Base-by-base conservation (phyloP, 106 monocot species). In the Phalaenopsis aphrodite region DNA sequence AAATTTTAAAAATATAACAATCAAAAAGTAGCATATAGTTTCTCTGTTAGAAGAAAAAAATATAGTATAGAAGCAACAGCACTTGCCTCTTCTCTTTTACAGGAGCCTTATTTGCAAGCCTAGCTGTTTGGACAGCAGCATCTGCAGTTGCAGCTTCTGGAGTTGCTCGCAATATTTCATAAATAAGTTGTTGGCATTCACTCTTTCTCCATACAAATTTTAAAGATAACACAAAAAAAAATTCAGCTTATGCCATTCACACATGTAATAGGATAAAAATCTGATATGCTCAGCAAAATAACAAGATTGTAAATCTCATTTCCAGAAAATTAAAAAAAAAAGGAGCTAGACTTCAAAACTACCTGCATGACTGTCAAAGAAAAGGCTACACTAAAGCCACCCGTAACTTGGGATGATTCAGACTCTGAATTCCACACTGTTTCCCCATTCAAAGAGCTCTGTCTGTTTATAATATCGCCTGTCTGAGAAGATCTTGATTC, bases 91-190 rank as follows among this genome's bases (percentile, higher is more conserved):
- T 99, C 74, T 99, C 98, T 46, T 93, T 99, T 23, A 84, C 85
- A 77, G 98, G 94, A 69, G 74, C 77, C 78, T 95, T 95, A 57
- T 92, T 95, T 61, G 98, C 94, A 79, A 95, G 92, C 79, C 95
- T 88, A 75, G 98, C 98, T 83, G 98, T 99, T 79, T 99, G 99
- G 56, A 91, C 93, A 82, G 99, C 87, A 79, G 99, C 99, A 93
- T 99, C 99, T 78, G 95, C 91, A 87, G 93, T 95, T 79, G 99
- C 95, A 84, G 95, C 93, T 87, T 99, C 99, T n/a, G 99, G 99
- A 76, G 99, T 99, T 86, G 99, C 99, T 77, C 95, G 84, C 76
- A 99, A 81, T 87, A 99, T 91, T 89, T 99, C 99, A 83, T 93
- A 93, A 80, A 99, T 88, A 43, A 99, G 88, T 67, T 99, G 99